A percentile compares a stretch with the other conserved stretches of the same genome.
Conservation (phyloP, 1,284 basidiomycete species). For the Melampsora americana region DNA sequence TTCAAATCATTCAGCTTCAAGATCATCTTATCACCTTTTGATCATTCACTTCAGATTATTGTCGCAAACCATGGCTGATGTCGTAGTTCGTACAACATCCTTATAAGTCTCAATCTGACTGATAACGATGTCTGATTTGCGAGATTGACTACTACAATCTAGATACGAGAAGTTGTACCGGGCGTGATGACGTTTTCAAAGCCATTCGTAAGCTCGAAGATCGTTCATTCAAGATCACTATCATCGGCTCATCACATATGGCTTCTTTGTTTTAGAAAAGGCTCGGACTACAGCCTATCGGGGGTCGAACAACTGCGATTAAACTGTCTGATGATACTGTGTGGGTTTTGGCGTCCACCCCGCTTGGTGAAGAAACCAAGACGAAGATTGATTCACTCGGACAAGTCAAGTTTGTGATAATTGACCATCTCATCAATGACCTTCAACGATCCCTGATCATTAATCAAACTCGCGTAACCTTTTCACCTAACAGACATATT, state of each 20-base stretch:
- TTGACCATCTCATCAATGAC: not conserved
- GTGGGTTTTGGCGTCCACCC: slow-evolving; percentile 82
- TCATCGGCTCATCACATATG: not conserved
- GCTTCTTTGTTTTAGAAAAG: slow-evolving; percentile 53
- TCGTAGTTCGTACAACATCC: not conserved
- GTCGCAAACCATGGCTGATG: slow-evolving; percentile 11
- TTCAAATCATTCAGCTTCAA: too few species aligned
- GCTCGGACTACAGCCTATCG: slow-evolving; percentile 68
- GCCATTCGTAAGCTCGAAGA: slow-evolving; percentile 24
- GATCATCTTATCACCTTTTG: too few species aligned
- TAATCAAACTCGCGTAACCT: not conserved
- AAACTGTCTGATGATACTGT: slow-evolving; percentile 68
- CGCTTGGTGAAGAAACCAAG: slow-evolving; percentile 70
- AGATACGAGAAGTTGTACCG: slow-evolving; percentile 37
- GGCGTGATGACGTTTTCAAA: slow-evolving; percentile 41
- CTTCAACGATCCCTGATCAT: not conserved
- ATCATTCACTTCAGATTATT: not conserved
- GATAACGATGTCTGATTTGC: too few species aligned
- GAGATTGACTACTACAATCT: not conserved
- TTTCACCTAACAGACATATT: slow-evolving; percentile 52
- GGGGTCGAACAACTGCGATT: slow-evolving; percentile 78
- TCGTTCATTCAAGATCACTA: not conserved
- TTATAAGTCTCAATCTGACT: not conserved
- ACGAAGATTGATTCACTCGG: slow-evolving; percentile 69
- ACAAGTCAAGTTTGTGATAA: slow-evolving; percentile 64